Evolutionary conservation across 1,284 basidiomycete genomes (phyloP), one percentile per base, ranked within the genome.

Genomic region (Pisolithus thermaeus): DNA sequence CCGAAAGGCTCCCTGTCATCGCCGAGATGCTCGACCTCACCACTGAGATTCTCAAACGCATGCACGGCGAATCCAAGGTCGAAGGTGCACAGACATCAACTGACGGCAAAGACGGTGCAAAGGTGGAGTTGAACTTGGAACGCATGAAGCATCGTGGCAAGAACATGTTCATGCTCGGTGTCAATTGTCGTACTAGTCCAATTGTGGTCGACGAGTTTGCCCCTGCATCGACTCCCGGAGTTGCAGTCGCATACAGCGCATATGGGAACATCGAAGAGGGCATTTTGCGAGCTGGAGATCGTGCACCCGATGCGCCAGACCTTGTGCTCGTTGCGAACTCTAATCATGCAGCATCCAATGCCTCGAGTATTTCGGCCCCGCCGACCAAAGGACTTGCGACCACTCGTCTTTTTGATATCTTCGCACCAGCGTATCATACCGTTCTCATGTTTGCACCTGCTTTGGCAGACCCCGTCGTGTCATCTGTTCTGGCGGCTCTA

Each of bases 1-100:
- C 57, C 4, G 73, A 73, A 43, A 73, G 71, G 16, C 50, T 68
- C 9, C 73, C 71, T 0, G 68, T 74, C 11, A 66, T 74, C 37
- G 61, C 67, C 0, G 65, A 70, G 44, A 75, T 75, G 67, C 63
- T 64, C 5, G 30, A 57, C 28, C 49, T 69, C 30, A 61, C 63
- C 12, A 66, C 59, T 0, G 42, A 47, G 1, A 23, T 61, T 9
- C 42, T 14, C 23, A 8, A 25, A 8, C 18, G 11, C 14, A 25
- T 27, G 5, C 28, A 56, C 1, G 32, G 38, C 12, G 9, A 38
- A 0, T 3, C 14, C 7, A 0, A n/a, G 12, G 28, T 18, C 14
- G 7, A 35, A 7, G 40, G 50, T 35, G 49, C 36, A 27, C 18
- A 22, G 47, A 25, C 20, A 11, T 9, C 8, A 4, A 27, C 18